Base-by-base conservation (phyloP, 129 eudicot species). In the Dittrichia graveolens region DNA sequence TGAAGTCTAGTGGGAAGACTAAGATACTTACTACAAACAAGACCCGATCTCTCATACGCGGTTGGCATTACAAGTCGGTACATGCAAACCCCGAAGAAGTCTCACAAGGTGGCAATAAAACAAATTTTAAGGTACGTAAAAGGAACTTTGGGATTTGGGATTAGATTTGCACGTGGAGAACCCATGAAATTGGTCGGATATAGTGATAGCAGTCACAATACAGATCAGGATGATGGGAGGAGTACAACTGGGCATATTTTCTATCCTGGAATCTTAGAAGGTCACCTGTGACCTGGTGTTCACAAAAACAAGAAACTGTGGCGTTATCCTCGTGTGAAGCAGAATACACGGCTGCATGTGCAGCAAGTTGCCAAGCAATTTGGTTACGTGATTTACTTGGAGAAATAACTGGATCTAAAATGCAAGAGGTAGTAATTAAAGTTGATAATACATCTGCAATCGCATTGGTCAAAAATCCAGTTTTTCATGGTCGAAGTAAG, bases 211-310 rank as follows among this genome's bases (percentile, higher is more conserved):
- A 63, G 69, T n/a, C 69, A 63, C 4, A 43, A 43, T 3, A 65
- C 18, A 5, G 71, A 65, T 24, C 54, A 4, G 10, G 75, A 73
- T 4, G 79, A 79, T 66, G 63, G 67, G 3, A 44, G 73, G 1
- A 80, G 84, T 14, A 49, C 62, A 2, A 73, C 64, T 2, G 75
- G 75, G 5, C 7, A 37, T 47, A 16, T 65, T 4, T 79, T 80
- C 7, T 41, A n/a, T 3, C 31, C 31, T 24, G 31, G 31, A 2
- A 12, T 11, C 55, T 73, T 2, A 72, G 70, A 2, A 9, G 39
- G 1, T 57, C 56, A 14, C 58, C 58, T 1, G 7, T 73, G 39
- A 59, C 78, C 0, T 73, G 57, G 69, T 58, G 69, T 34, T 60
- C 69, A 0, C 64, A 72, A 35, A 72, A 72, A 15, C 67, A 72